Base-by-base conservation (phyloP, 495 filamentous ascomycete species). In the Oleoguttula mirabilis region DNA sequence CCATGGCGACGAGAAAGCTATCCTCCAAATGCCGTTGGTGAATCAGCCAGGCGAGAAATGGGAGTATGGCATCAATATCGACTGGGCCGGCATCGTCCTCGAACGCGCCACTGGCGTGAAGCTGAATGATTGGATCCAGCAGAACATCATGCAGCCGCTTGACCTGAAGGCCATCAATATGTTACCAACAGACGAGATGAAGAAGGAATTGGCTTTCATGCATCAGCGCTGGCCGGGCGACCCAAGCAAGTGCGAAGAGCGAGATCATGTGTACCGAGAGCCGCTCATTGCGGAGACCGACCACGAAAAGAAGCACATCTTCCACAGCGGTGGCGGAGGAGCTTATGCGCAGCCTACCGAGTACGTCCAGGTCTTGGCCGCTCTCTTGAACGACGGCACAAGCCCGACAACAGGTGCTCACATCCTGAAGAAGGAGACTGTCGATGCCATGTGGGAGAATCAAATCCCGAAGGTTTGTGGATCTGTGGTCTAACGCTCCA, bases 401-500 rank as follows among this genome's bases (percentile, higher is more conserved):
- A 53, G 42, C 7, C 70, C 75, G 0, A 59, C 19, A 1, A 78
- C 75, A 1, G 58, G 58, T 0, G 46, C 32, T 0, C 57, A 65
- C 28, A 59, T 82, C 30, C 62, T 80, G 14, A 51, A 57, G 12
- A 52, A 60, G 2, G 53, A 61, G 10, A 76, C 76, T 3, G 65
- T 80, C 0, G 59, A 73, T 4, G 51, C 66, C 32, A 79, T 80
- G 70, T 79, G 71, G 59, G 56, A 51, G 39, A 76, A 80, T 55
- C 74, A 77, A 46, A 70, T 82, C 44, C 66, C 72, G 0, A 39
- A 68, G 27, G 39, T 43, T 10, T 5, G 36, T 39, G 7, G n/a
- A n/a, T n/a, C n/a, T n/a, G n/a, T n/a, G n/a, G n/a, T n/a, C n/a
- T n/a, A n/a, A n/a, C n/a, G n/a, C n/a, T n/a, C n/a, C n/a, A n/a